Evolutionary conservation across 371 early-diverging fungal species (phyloP).

Genomic region (Apophysomyces sp.): DNA sequence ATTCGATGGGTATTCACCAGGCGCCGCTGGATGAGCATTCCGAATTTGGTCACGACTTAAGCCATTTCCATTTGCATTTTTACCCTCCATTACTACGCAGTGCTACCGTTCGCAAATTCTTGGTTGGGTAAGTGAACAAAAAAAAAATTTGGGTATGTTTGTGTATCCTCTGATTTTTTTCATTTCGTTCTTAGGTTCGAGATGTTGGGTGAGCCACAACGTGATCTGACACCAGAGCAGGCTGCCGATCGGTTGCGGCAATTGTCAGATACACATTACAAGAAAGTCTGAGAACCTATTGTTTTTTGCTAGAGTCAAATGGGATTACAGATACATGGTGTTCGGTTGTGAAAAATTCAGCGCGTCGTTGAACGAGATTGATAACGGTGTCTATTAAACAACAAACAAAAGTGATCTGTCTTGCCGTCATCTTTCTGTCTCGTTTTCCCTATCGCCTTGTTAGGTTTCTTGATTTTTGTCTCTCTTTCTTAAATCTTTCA

Average conservation of each 20-base stretch:
- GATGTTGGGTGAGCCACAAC: conserved; percentile 90
- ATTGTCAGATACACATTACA: conserved; percentile 64
- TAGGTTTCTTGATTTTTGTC: background rate
- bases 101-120: conserved; percentile 89
- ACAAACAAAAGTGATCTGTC: background rate
- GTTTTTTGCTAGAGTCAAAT: background rate
- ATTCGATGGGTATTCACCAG: conserved; percentile 94
- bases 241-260: conserved; percentile 68
- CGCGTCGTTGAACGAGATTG: background rate
- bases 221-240: conserved; percentile 92
- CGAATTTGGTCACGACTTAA: conserved; percentile 20
- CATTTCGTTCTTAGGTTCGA: conserved; percentile 63
- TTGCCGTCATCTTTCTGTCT: background rate
- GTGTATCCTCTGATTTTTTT: background rate
- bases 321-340: background rate
- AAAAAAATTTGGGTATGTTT: background rate
- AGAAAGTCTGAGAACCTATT: conserved; percentile 14
- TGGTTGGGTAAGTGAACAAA: conserved; percentile 75
- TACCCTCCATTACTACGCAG: conserved; percentile 92
- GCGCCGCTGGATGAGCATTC: conserved; percentile 62
- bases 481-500: background rate
- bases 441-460: background rate
- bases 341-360: background rate
- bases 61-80: conserved; percentile 91
- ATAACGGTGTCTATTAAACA: background rate